A percentile compares a stretch with the other conserved stretches of the same genome.
Conservation (phyloP, 768 basidiomycete genomes). For the Pisolithus marmoratus region DNA sequence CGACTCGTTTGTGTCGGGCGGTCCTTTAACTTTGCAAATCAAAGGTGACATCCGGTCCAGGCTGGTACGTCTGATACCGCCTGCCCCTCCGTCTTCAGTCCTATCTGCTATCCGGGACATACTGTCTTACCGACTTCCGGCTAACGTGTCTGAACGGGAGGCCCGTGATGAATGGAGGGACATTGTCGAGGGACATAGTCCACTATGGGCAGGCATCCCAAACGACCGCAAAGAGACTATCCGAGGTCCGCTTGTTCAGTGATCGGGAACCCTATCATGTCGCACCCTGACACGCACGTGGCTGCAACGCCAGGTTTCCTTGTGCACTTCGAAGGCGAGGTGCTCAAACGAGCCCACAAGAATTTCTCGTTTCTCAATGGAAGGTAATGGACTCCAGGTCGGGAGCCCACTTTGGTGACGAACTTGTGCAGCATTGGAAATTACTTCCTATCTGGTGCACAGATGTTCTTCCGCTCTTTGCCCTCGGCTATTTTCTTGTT, state of each 20-base stretch:
- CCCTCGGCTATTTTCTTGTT: constrained; percentile 94
- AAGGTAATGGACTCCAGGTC: constrained; percentile 39
- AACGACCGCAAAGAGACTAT: constrained; percentile 89
- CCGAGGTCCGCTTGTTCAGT: constrained; percentile 45
- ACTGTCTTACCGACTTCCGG: constrained; percentile 74
- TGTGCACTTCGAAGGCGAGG: constrained; percentile 85
- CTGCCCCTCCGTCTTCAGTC: constrained; percentile 50
- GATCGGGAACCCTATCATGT: not conserved
- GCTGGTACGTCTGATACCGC: constrained; percentile 81
- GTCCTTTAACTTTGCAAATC: not conserved
- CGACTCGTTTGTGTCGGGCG: too few relatives aligned
- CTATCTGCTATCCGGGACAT: constrained; percentile 71
- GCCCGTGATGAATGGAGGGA: constrained; percentile 90
- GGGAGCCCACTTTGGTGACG: constrained; percentile 1
- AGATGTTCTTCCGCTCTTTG: constrained; percentile 85
- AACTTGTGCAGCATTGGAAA: constrained; percentile 64
- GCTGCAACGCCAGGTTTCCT: constrained; percentile 61
- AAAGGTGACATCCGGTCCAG: constrained; percentile 86
- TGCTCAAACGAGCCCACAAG: constrained; percentile 86
- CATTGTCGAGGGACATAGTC: constrained; percentile 82
- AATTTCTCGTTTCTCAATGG: constrained; percentile 92
- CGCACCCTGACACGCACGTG: not conserved
- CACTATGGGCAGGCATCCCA: constrained; percentile 81
- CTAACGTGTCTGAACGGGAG: constrained; percentile 58
- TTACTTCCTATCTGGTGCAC: constrained; percentile 85